These are phyloP conservation scores for Skeletonema grethae DNA, from an alignment of 108 stramenopile species.

Conservation along the genomic window DNA sequence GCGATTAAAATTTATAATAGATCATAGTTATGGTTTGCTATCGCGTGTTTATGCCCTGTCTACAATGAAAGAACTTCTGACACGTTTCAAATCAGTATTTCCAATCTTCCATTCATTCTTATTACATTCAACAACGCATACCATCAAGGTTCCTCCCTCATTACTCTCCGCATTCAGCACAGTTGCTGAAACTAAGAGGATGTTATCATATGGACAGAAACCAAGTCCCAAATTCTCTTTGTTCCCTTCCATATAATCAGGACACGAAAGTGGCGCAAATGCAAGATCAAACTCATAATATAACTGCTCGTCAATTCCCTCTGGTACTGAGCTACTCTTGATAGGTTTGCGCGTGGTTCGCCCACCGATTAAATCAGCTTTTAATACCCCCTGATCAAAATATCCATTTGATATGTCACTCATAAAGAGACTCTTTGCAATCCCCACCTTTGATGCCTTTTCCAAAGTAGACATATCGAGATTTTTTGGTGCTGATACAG, in stretches of 20 bases:
- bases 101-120: slow-evolving; percentile 74
- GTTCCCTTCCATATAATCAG: slow-evolving; percentile 49
- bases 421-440: slow-evolving; percentile 68
- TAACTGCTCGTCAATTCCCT: slow-evolving; percentile 40
- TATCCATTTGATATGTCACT: slow-evolving; percentile 41
- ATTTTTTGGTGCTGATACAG: slow-evolving; percentile 42
- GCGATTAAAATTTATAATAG: no score
- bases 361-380: slow-evolving; percentile 75
- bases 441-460: slow-evolving; percentile 73
- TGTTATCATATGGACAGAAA: slow-evolving; percentile 80
- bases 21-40: no score
- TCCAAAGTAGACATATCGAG: slow-evolving; percentile 44
- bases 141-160: slow-evolving; percentile 43
- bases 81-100: slow-evolving; percentile 71
- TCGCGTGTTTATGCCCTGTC: slow-evolving; percentile 27
- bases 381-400: slow-evolving; percentile 53
- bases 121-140: slow-evolving; percentile 66
- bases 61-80: slow-evolving; percentile 65
- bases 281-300: slow-evolving; percentile 87
- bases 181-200: slow-evolving; percentile 74
- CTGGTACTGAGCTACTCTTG: slow-evolving; percentile 11
- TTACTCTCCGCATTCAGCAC: slow-evolving; percentile 48
- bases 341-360: slow-evolving; percentile 45
- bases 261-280: slow-evolving; percentile 69
- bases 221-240: slow-evolving; percentile 72